Percentiles rank a stretch among this genome's conserved stretches.
Conservation (phyloP, 371 early-diverging fungal genomes). For the Mucor circinelloides region DNA sequence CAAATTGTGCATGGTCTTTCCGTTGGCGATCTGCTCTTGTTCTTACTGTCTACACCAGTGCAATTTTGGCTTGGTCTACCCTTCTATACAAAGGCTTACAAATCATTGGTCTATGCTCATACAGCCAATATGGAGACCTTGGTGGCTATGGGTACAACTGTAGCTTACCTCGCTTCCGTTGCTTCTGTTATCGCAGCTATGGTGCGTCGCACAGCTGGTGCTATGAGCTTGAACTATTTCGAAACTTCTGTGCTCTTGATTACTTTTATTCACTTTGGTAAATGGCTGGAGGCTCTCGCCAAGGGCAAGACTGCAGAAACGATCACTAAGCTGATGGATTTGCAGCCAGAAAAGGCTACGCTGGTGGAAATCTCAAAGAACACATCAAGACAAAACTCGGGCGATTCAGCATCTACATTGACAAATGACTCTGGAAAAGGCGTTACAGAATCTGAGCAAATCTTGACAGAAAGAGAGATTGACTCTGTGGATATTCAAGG, state of each 20-base stretch:
- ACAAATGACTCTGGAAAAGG: background rate
- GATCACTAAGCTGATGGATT: conserved; percentile 67
- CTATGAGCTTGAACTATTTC: conserved; percentile 60
- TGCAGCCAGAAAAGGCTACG: conserved; percentile 68
- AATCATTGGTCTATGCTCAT: conserved; percentile 57
- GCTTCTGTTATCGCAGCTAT: conserved; percentile 60
- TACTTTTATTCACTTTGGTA: conserved; percentile 70
- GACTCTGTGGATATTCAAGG: conserved; percentile 52
- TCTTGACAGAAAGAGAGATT: conserved; percentile 38
- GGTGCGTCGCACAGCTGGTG: conserved; percentile 27
- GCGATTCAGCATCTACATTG: background rate
- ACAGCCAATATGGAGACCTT: conserved; percentile 74
- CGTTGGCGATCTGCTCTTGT: conserved; percentile 52
- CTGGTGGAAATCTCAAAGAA: conserved; percentile 32
- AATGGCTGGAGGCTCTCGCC: conserved; percentile 72
- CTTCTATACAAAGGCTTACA: conserved; percentile 58
- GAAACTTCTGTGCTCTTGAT: conserved; percentile 71
- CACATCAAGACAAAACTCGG: background rate
- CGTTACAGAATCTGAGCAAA: conserved; percentile 6
- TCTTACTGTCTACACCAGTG: conserved; percentile 58
- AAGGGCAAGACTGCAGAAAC: conserved; percentile 74
- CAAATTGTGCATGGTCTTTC: conserved; percentile 48
- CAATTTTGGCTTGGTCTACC: conserved; percentile 60
- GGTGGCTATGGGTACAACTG: conserved; percentile 70
- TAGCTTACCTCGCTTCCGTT: conserved; percentile 62